Conservation (phyloP, 352 stramenopile genomes). For the Aphanomyces cochlioides region DNA sequence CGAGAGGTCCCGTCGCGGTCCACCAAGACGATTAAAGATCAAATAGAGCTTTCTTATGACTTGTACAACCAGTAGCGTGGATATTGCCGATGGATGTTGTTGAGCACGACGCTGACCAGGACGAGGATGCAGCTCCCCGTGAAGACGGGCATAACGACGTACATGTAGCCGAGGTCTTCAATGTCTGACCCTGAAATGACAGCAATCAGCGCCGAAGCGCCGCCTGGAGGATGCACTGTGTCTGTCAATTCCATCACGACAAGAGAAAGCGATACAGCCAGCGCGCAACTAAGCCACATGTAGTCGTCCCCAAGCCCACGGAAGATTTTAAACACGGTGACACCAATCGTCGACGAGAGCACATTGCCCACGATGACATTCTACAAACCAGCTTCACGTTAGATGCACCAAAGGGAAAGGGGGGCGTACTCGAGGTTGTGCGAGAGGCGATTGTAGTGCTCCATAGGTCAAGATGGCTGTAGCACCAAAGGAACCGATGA, state of each 20-base stretch:
- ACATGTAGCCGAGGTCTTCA: conserved; percentile 32
- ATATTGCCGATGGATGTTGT: conserved; percentile 33
- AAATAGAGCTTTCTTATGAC: background rate
- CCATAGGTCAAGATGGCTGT: conserved; percentile 37
- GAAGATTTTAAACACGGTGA: conserved; percentile 32
- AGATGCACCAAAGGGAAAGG: background rate
- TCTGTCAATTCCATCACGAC: conserved; percentile 37
- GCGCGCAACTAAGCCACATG: conserved; percentile 31
- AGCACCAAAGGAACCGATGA: conserved; percentile 42
- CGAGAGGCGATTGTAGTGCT: conserved; percentile 32
- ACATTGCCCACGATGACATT: conserved; percentile 36
- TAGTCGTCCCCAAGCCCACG: conserved; percentile 17
- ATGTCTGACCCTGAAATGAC: conserved; percentile 31
- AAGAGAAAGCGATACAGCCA: conserved; percentile 35
- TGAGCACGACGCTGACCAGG: conserved; percentile 30
- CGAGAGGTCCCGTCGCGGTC: conserved; percentile 67
- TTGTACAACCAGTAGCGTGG: conserved; percentile 27
- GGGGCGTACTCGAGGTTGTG: conserved; percentile 34
- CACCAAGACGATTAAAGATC: conserved; percentile 35
- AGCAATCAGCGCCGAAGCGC: conserved; percentile 36
- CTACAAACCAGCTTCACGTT: background rate
- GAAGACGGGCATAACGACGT: conserved; percentile 31
- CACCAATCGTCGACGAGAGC: conserved; percentile 34
- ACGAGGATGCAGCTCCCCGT: background rate
- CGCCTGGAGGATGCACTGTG: conserved; percentile 38